A percentile compares a stretch with the other conserved stretches of the same genome.
Conservation (phyloP, 106 monocot species). For the Platanthera zijinensis region DNA sequence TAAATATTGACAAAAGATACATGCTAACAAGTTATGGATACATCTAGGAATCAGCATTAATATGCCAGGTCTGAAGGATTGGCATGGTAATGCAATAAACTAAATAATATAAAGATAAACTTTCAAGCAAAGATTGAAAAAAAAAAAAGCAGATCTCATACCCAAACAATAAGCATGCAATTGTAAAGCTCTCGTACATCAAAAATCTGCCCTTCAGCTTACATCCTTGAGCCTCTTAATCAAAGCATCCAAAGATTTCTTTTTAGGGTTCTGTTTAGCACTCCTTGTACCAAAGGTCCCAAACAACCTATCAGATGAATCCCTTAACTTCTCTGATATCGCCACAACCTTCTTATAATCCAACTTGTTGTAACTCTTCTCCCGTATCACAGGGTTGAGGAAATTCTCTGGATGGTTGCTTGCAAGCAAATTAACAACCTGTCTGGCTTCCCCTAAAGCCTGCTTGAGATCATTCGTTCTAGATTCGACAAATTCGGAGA, state of each 20-base stretch:
- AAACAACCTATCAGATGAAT: slow-evolving; percentile 83
- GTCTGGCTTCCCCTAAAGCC: slow-evolving; percentile 71
- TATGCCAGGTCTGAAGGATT: not conserved
- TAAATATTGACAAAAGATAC: not conserved
- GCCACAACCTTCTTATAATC: slow-evolving; percentile 78
- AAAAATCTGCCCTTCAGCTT: slow-evolving; percentile 27
- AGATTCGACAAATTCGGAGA: slow-evolving; percentile 37
- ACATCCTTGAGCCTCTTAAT: slow-evolving; percentile 90
- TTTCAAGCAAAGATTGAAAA: not conserved
- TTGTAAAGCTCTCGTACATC: slow-evolving; percentile 6
- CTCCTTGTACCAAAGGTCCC: slow-evolving; percentile 75
- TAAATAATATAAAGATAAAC: not conserved
- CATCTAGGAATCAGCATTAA: not conserved
- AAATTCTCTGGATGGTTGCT: slow-evolving; percentile 86
- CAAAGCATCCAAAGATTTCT: slow-evolving; percentile 82
- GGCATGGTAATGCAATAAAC: not conserved
- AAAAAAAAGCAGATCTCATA: not conserved
- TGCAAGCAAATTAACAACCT: slow-evolving; percentile 80
- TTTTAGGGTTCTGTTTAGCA: slow-evolving; percentile 65
- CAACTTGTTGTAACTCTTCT: slow-evolving; percentile 81
- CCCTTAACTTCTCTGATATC: slow-evolving; percentile 88
- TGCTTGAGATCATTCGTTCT: slow-evolving; percentile 42
- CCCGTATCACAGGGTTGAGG: slow-evolving; percentile 85
- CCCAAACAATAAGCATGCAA: not conserved
- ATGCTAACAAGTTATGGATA: not conserved